Conservation (phyloP, 2,329 filamentous ascomycete genomes). For the Lachnellula arida region DNA sequence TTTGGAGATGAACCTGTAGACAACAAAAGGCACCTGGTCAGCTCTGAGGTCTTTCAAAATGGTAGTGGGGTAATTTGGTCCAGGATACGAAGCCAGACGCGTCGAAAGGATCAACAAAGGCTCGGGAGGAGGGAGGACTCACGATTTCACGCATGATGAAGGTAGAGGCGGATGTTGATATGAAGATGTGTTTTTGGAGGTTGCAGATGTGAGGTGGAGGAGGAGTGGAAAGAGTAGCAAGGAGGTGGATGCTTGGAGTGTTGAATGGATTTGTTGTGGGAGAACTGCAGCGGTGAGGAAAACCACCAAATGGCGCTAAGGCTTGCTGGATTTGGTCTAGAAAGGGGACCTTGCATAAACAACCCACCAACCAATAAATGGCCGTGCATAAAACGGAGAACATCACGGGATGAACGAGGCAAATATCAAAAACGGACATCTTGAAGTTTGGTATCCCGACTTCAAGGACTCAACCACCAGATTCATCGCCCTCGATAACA, state of each 20-base stretch:
- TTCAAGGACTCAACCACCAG: not conserved
- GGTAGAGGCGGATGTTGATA: constrained; percentile 25
- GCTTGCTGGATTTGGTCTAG: constrained; percentile 1
- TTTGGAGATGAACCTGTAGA: constrained; percentile 95
- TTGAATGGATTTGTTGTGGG: constrained; percentile 19
- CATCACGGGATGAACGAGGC: not conserved
- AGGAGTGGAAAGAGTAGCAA: constrained; percentile 14
- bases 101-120: constrained; percentile 22
- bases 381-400: not conserved
- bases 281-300: constrained; percentile 16
- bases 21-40: constrained; percentile 48
- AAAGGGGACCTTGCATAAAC: constrained; percentile 10
- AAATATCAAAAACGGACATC: constrained; percentile 1
- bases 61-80: constrained; percentile 28
- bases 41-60: constrained; percentile 42
- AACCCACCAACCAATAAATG: constrained; percentile 3
- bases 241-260: constrained; percentile 16
- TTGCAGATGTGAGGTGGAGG: constrained; percentile 4
- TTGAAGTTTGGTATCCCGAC: not conserved
- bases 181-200: constrained; percentile 10
- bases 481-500: not conserved
- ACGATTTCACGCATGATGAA: constrained; percentile 72
- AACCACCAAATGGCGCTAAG: constrained; percentile 2
- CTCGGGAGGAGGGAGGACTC: constrained; percentile 37
- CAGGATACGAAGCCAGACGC: constrained; percentile 38